Evolutionary conservation across 2,329 filamentous ascomycete species (phyloP), one percentile per base, ranked within the genome.

Genomic region (Trichoderma endophyticum): DNA sequence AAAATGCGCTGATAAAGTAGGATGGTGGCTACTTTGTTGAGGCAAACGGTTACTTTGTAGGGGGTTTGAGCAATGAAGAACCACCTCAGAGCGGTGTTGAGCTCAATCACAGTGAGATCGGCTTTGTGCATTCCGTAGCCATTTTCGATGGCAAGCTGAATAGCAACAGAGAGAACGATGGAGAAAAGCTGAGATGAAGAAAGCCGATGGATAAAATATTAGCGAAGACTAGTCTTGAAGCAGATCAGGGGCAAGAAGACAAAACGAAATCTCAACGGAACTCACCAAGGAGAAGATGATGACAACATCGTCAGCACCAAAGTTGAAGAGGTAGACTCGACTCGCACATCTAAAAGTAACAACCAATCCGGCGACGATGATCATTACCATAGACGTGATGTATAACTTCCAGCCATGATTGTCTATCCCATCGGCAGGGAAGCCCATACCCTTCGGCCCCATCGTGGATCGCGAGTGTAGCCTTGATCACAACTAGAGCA

Each of bases 1-100:
- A 87, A 87, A 21, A 87, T 84, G 11, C 85, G 83, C 18, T 85
- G 81, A 73, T 86, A 88, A 24, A 88, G 80, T 3, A 85, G 77
- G 8, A 87, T 77, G 43, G 86, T 84, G 2, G 85, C 85, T 2
- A 83, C 77, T 75, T 88, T 88, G n/a, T 84, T 86, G 60, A 85
- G 77, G 74, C 84, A 85, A 71, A 87, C 83, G 8, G 82, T 83
- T 63, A 84, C 77, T 74, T 86, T 86, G 78, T 87, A 87, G 68
- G 84, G 83, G 30, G 83, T 82, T 75, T 87, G 84, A 1, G 83
- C 81, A 30, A 84, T 77, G 72, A 83, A 86, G 77, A 86, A 86
- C 36, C 81, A 75, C 81, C 85, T 66, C 28, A 75, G 71, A 2
- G 75, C 74, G 32, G 43, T 64, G 21, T 70, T n/a, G 5, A 75